Evolutionary conservation across 2,329 filamentous ascomycete species (phyloP).

Genomic region (Xylaria multiplex): DNA sequence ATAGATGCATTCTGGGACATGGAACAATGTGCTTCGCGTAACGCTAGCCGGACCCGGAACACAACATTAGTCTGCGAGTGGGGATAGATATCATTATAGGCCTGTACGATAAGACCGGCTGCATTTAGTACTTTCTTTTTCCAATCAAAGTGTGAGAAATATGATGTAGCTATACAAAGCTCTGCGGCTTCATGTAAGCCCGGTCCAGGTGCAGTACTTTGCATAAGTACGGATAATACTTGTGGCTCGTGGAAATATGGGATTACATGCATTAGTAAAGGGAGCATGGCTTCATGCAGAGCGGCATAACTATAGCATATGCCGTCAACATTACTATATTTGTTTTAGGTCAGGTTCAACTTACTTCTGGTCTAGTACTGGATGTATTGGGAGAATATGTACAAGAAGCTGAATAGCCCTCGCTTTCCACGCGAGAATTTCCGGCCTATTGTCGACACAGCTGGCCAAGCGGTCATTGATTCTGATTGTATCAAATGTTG

Average conservation of each 20-base stretch:
- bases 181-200: conserved; percentile 13
- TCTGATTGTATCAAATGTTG: conserved; percentile 2
- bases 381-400: conserved; percentile 9
- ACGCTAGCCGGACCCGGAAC: background rate
- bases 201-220: background rate
- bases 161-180: conserved; percentile 10
- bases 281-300: conserved; percentile 1
- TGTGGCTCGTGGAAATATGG: conserved; percentile 10
- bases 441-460: background rate
- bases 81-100: background rate
- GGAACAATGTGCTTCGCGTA: background rate
- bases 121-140: conserved; percentile 3
- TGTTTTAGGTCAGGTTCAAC: background rate
- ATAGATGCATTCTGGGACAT: background rate
- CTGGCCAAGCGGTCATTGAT: conserved; percentile 6
- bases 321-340: background rate
- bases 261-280: conserved; percentile 3
- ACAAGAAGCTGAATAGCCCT: conserved; percentile 16
- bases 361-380: conserved; percentile 11
- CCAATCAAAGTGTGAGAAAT: conserved; percentile 3
- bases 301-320: background rate
- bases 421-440: conserved; percentile 11
- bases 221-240: conserved; percentile 6
- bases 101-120: background rate
- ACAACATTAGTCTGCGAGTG: background rate